These are phyloP conservation scores for Elaeis guineensis DNA, from an alignment of 176 grass and related monocot genomes.

Conservation along the genomic window DNA sequence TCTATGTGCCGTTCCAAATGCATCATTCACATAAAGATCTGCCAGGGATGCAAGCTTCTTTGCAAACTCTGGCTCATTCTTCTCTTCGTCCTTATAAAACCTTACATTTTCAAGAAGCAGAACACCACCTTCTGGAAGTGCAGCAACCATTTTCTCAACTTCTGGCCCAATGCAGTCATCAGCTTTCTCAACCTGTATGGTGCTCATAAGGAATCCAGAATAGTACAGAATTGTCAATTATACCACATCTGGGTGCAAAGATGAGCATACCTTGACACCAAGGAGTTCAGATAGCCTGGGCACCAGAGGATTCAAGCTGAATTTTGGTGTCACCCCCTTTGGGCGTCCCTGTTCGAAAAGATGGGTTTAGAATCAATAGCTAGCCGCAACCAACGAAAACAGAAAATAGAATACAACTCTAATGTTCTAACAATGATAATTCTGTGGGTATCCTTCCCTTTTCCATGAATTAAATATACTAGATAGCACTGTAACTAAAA, in stretches of 20 bases:
- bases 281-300: slow-evolving; percentile 61
- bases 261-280: slow-evolving; percentile 38
- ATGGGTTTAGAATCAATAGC: background rate
- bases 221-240: no score
- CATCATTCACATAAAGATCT: slow-evolving; percentile 63
- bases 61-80: slow-evolving; percentile 68
- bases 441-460: no score
- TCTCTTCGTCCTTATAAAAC: slow-evolving; percentile 77
- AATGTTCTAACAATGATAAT: no score
- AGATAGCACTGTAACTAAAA: no score
- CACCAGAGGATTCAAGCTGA: slow-evolving; percentile 51
- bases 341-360: slow-evolving; percentile 50
- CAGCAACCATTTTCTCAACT: slow-evolving; percentile 45
- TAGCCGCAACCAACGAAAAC: background rate
- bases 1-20: slow-evolving; percentile 68
- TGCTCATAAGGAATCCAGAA: no score
- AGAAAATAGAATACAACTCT: background rate
- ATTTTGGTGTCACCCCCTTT: slow-evolving; percentile 72
- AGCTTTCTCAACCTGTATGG: slow-evolving; percentile 47
- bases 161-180: slow-evolving; percentile 61
- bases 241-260: background rate
- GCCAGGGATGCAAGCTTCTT: slow-evolving; percentile 56
- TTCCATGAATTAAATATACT: no score
- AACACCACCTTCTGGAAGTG: slow-evolving; percentile 38
- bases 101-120: slow-evolving; percentile 73